Base-by-base conservation (phyloP, 768 basidiomycete species). In the Boletellus sp. region DNA sequence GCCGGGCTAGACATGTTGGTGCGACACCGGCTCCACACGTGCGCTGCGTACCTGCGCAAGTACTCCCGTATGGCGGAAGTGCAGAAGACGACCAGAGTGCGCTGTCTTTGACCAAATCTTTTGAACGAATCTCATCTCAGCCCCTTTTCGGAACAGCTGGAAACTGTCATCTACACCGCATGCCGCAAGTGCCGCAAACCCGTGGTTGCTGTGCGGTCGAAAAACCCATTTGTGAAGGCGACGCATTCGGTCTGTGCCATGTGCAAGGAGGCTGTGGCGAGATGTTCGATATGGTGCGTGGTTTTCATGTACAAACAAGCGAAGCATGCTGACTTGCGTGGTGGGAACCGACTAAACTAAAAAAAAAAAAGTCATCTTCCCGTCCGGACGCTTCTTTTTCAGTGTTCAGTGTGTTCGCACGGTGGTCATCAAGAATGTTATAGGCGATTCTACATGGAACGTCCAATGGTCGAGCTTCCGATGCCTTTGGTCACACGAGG, bases 351-450 rank as follows among this genome's bases (percentile, higher is more conserved):
- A 28, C 26, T 28, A 11, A 28, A 28, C 28, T 11, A 28, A 28
- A 28, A 28, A 28, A 28, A 28, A 26, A 33, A 49, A 20, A 50
- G 90, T 64, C 90, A 81, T 47, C 78, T 92, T 24, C 90, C 90
- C 4, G 87, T 91, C 15, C 80, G 78, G 24, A 71, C 78, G 0
- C 70, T 90, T 5, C 67, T 88, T 3, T 85, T 90, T 62, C 82
- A 84, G 45, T 92, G 90, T 63, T 77, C 85, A 1, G 69, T 86
- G 2, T 93, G 90, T 62, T 70, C 78, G 37, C 90, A 93, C 53
- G 90, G 90, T 0, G 90, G 90, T 0, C 90, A 93, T 56, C 84
- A 85, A 56, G 74, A 77, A 17, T 93, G 90, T 67, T 90, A 89
- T 58, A 76, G 80, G 34, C 71, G 74, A 26, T 90, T 83, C 60